Base-by-base conservation (phyloP, 192 early-diverging fungal genomes). In the Umbelopsis isabellina region DNA sequence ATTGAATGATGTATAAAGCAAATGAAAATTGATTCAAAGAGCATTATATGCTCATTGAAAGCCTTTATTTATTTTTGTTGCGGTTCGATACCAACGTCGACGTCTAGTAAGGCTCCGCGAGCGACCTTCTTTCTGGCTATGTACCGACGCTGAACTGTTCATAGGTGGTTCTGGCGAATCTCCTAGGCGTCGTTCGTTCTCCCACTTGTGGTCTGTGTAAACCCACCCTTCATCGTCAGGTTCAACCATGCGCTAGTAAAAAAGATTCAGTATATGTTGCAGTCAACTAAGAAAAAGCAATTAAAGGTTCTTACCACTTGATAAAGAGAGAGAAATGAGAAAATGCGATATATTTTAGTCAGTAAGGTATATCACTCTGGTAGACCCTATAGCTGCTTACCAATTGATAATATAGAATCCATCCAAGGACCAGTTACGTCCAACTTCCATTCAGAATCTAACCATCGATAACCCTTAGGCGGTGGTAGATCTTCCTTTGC, bases 141-240 rank as follows among this genome's bases (percentile, higher is more conserved):
- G 55, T 0, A 61, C 55, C 0, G 55, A 61, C 27, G 33, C 18
- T n/a, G 27, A 33, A 25, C 55, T 61, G 4, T 25, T 27, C 16
- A 61, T 61, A 35, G 55, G 55, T 61, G 37, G 37, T 5, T 61
- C 55, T 35, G 21, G 44, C 12, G 73, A 44, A 10, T 74, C 73
- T 9, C 53, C 30, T 65, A 44, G 45, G 9, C 46, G 21, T 41
- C 47, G 48, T 23, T 69, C 65, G n/a, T 78, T 81, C 41, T 61
- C 21, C 80, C 80, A 81, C 47, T 64, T 47, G 44, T 81, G 72
- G 49, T 77, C 76, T 25, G 69, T 70, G 46, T 81, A 81, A 22
- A 78, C 73, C 80, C 80, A 81, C 18, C 80, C 80, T 20, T 71
- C 68, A 33, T 81, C 70, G 55, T 81, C 80, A 45, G 70, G 55